Evolutionary conservation across 495 filamentous ascomycete species (phyloP), one percentile per base, ranked within the genome.

Genomic region (Hamigera avellanea): DNA sequence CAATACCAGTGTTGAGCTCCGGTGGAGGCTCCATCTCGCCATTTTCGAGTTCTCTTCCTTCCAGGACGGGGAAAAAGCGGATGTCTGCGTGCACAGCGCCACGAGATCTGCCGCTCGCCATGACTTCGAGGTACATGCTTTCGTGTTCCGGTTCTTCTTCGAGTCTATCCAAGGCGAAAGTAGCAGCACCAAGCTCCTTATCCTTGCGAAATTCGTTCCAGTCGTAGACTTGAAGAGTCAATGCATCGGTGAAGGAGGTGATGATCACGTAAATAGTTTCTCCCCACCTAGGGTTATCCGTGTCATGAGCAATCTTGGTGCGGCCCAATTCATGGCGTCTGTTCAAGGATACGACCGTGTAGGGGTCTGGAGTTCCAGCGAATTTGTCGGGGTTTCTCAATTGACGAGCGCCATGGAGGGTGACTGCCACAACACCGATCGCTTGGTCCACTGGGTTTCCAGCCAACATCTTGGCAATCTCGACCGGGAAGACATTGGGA

Each of bases 401-500:
- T 25, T 88, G 86, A 37, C 83, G 76, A 13, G 87, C 91, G 14
- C 84, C 82, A 53, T 96, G 84, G 31, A 99, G 69, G 14, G 87
- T 95, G 40, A 99, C 68, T 12, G 86, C 87, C 33, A 96, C 54
- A 15, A 96, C 86, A 52, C 91, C 91, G 51, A 99, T 93, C 12
- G 91, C 89, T 59, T 91, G 83, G 57, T 99, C 93, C 32, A 96
- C 79, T 0, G 93, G 75, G 34, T 81, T 86, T 40, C 91, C 91
- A n/a, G 89, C 83, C 36, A 99, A 73, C 84, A 99, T 87, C 68
- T 99, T 96, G 36, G 91, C 91, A 37, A 99, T 83, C 50, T 99
- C 93, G 44, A 99, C 85, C 14, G 91, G 93, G 72, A 96, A 99
- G 19, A 93, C 87, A 49, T 96, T 94, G 6, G 91, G 91, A 32